Conservation (phyloP, 768 basidiomycete species). For the Lentinula lateritia region DNA sequence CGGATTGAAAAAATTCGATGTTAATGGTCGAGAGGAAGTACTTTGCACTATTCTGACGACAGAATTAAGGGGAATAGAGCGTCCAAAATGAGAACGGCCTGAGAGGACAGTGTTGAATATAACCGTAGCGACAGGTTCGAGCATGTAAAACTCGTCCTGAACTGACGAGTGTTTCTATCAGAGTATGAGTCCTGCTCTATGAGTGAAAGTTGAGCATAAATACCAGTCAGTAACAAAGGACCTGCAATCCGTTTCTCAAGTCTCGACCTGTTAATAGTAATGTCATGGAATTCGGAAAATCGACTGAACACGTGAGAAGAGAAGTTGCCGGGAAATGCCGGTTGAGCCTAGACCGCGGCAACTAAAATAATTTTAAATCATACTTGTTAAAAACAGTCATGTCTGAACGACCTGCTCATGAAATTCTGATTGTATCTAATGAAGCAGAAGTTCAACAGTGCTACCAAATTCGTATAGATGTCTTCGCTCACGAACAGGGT, state of each 20-base stretch:
- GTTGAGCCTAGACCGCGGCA: neutral
- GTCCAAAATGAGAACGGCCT: slow-evolving; percentile 22
- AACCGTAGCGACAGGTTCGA: slow-evolving; percentile 57
- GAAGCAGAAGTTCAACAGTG: slow-evolving; percentile 58
- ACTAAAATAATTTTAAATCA: neutral
- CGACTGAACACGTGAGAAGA: neutral
- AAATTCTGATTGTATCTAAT: slow-evolving; percentile 47
- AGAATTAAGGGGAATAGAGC: slow-evolving; percentile 20
- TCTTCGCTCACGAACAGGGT: slow-evolving; percentile 62
- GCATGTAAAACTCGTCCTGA: slow-evolving; percentile 39
- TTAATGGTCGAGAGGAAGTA: slow-evolving; percentile 25
- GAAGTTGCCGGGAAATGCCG: neutral
- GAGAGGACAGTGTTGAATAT: slow-evolving; percentile 44
- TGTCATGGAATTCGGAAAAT: neutral
- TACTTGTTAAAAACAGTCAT: neutral
- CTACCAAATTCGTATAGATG: slow-evolving; percentile 51
- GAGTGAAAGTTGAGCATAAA: neutral
- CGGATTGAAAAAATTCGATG: slow-evolving; percentile 52
- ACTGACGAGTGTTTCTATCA: slow-evolving; percentile 7
- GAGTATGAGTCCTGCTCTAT: neutral
- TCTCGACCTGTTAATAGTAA: neutral
- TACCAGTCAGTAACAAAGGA: neutral
- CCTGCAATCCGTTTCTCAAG: neutral
- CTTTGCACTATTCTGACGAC: slow-evolving; percentile 23
- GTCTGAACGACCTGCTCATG: slow-evolving; percentile 36